Conservation (phyloP, 495 filamentous ascomycete species). For the Bombardia bombarda region DNA sequence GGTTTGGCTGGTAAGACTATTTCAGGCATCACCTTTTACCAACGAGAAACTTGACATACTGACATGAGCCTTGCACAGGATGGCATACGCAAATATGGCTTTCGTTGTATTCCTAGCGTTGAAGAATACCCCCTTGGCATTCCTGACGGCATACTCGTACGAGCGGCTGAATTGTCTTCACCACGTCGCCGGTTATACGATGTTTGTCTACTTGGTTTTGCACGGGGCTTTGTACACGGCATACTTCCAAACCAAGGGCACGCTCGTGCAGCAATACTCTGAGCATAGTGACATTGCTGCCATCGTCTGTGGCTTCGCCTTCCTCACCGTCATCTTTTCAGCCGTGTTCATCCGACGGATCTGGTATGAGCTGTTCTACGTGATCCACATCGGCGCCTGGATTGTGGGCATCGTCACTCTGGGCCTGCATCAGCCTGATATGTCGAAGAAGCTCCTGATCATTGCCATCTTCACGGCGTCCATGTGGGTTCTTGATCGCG, state of each 20-base stretch:
- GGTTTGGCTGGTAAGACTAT: constrained; percentile 43
- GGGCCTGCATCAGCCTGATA: constrained; percentile 45
- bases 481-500: constrained; percentile 45
- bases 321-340: constrained; percentile 34
- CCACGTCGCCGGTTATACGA: constrained; percentile 49
- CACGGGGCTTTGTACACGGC: constrained; percentile 38
- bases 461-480: constrained; percentile 36
- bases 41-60: neutral
- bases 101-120: constrained; percentile 52
- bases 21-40: neutral
- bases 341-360: constrained; percentile 37
- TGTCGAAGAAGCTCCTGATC: constrained; percentile 31
- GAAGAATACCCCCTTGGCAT: constrained; percentile 52
- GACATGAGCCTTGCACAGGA: constrained; percentile 29
- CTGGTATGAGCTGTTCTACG: constrained; percentile 53
- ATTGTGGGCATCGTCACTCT: constrained; percentile 41
- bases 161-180: constrained; percentile 54
- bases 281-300: constrained; percentile 27
- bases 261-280: constrained; percentile 12
- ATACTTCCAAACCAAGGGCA: constrained; percentile 24
- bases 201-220: constrained; percentile 34
- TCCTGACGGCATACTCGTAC: constrained; percentile 51
- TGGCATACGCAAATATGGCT: constrained; percentile 43
- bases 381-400: constrained; percentile 46
- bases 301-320: constrained; percentile 40